Evolutionary conservation across 148 eudicot genomes (phyloP).

Genomic region (Silene latifolia): DNA sequence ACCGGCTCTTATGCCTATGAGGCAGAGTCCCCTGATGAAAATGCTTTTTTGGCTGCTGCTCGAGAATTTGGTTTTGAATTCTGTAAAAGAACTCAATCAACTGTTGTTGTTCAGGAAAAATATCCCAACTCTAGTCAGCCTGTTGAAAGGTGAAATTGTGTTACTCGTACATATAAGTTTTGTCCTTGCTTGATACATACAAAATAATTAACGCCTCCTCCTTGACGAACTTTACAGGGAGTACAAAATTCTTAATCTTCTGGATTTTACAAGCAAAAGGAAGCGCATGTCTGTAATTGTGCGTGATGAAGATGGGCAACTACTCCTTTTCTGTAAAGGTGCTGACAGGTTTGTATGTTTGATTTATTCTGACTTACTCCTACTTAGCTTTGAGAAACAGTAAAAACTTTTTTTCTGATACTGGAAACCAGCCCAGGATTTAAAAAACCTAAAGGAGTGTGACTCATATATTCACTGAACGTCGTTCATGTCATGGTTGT

Average conservation of each 20-base stretch:
- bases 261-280: constrained; percentile 95
- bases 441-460: too few species aligned
- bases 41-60: constrained; percentile 89
- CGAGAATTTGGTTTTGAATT: constrained; percentile 96
- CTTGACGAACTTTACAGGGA: constrained; percentile 47
- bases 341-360: constrained; percentile 76
- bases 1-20: constrained; percentile 66
- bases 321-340: constrained; percentile 86
- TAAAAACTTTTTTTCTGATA: not conserved
- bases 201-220: not conserved
- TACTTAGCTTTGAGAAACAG: constrained; percentile 10
- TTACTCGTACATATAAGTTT: not conserved
- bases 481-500: too few species aligned
- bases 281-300: constrained; percentile 93
- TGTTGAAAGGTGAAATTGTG: constrained; percentile 60
- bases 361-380: constrained; percentile 14
- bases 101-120: constrained; percentile 71
- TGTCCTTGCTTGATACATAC: not conserved
- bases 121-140: constrained; percentile 46
- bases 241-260: constrained; percentile 74
- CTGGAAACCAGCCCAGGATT: too few species aligned
- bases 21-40: constrained; percentile 98
- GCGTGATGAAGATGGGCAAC: constrained; percentile 71
- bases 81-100: constrained; percentile 72
- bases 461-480: too few species aligned